Percentiles rank a stretch among this genome's conserved stretches.
phyloP scores from a whole-genome alignment of 2,329 filamentous ascomycete species.

The Balansia obtecta region DNA sequence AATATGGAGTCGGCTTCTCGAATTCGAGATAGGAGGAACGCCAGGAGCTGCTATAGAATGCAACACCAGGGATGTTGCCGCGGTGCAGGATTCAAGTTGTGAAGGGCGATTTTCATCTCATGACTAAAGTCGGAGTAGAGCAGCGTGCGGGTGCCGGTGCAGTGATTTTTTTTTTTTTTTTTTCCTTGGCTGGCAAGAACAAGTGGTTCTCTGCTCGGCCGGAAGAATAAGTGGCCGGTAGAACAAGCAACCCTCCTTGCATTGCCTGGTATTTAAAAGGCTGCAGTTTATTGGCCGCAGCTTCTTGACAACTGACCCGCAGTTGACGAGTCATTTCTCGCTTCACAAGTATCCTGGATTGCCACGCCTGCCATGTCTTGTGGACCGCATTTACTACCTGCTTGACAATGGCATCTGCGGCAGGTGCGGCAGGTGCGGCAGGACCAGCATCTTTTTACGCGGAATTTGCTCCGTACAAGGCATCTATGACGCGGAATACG shows the following conservation, averaged over 20 bases:
- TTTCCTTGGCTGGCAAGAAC: not conserved
- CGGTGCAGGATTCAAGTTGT: not conserved
- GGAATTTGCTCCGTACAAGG: not conserved
- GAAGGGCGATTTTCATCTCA: not conserved
- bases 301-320: not conserved
- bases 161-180: conserved; percentile 3
- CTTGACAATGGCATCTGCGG: no score
- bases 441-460: no score
- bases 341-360: no score
- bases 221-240: conserved; percentile 1
- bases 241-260: not conserved
- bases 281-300: not conserved
- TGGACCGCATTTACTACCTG: no score
- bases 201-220: not conserved
- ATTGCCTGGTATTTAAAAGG: not conserved
- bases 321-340: no score
- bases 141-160: no score
- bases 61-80: no score
- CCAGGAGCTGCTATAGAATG: no score
- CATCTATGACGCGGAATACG: not conserved
- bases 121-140: not conserved
- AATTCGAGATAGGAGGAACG: no score
- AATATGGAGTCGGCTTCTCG: not conserved
- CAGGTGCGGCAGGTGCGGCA: no score
- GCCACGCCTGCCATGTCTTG: no score